Base-by-base conservation (phyloP, 1,139 yeast genomes). In the Pichia sp. region DNA sequence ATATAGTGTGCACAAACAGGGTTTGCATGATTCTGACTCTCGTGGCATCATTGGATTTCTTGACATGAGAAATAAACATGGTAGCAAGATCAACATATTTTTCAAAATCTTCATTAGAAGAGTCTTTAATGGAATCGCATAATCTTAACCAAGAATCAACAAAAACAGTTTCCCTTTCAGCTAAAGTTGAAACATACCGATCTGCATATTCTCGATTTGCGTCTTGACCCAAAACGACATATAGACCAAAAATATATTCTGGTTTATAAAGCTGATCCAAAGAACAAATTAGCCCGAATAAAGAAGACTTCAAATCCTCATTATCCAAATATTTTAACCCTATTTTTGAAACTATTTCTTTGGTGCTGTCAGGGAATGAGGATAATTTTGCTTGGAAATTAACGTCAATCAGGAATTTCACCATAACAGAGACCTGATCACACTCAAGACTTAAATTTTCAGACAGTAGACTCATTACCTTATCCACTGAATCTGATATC, bases 201-300 rank as follows among this genome's bases (percentile, higher is more conserved):
- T 50, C 41, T 8, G 54, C 19, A 4, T 39, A 22, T 3, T 22
- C n/a, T 12, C 41, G 41, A 30, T 44, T 46, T 4, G 21, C 21
- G 4, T 12, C 22, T 45, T 46, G 16, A 45, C 41, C 44, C 13
- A 64, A 48, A 18, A 55, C 55, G 39, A 63, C 23, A 44, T 57
- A 63, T 23, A 62, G 43, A 1, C 66, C 62, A 30, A 62, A 25
- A 7, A 64, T 52, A 41, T 54, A 59, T 7, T 49, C 34, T 1
- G 59, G 49, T 3, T 50, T 41, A 40, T 58, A 62, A 2, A 46
- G 5, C 0, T 46, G 16, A 4, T 37, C 39, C 6, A 55, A 26
- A 6, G 52, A 51, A 26, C 61, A 55, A 2, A 58, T 54, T 13
- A 57, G 48, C 4, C 50, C 46, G 41, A 63, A 63, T n/a, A 63